A percentile compares a stretch with the other conserved stretches of the same genome.
These are phyloP conservation scores for Closterium sp. DNA, from an alignment of 139 green algal genomes.

Conservation along the genomic window DNA sequence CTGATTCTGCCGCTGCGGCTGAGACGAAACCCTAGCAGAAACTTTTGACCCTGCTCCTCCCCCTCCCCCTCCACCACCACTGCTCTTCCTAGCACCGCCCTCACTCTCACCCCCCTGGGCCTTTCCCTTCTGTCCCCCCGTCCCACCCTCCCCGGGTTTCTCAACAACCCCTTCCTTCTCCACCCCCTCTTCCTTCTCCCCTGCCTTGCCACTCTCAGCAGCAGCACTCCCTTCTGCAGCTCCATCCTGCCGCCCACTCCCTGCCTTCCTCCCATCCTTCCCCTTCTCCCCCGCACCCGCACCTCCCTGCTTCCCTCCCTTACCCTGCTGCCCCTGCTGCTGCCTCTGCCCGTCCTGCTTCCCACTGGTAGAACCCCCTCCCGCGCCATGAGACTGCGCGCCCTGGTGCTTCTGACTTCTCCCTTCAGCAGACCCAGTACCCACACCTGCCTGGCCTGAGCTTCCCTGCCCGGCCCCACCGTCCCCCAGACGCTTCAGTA, in stretches of 20 bases:
- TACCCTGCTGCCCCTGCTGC: background rate
- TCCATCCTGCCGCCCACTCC: background rate
- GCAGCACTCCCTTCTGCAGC: background rate
- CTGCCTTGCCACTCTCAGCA: background rate
- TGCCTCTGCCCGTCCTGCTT: background rate
- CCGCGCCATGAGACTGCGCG: too few relatives aligned
- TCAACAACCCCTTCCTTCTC: background rate
- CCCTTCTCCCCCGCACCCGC: background rate
- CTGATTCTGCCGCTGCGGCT: background rate
- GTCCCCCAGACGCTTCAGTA: constrained; percentile 4
- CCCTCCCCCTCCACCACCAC: background rate
- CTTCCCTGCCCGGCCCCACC: background rate
- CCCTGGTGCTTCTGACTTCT: too few relatives aligned
- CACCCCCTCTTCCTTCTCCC: background rate
- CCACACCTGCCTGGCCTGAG: background rate
- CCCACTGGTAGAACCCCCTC: background rate
- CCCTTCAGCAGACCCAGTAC: too few relatives aligned
- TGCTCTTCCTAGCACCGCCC: background rate
- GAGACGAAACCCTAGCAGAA: background rate
- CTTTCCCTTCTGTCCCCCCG: background rate
- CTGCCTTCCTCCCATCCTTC: background rate
- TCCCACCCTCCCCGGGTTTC: background rate
- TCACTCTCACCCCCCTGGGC: background rate
- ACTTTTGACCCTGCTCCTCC: background rate
- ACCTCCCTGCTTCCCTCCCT: background rate